Base-by-base conservation (phyloP, 192 early-diverging fungal genomes). In the Entomortierella chlamydospora region DNA sequence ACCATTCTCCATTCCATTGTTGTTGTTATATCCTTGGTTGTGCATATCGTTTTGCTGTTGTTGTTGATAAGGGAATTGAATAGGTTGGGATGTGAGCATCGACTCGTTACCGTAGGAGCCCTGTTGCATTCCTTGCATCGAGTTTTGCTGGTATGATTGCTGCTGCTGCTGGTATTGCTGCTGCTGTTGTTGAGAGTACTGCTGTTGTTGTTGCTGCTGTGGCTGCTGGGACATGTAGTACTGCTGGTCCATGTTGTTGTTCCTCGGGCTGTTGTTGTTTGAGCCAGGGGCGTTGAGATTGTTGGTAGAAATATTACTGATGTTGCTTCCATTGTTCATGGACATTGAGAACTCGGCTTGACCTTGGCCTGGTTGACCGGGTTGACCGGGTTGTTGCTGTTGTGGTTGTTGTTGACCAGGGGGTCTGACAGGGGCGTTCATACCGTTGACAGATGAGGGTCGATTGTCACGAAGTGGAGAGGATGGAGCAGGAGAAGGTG, bases 191-290 rank as follows among this genome's bases (percentile, higher is more conserved):
- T 49, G 43, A 22, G 28, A 15, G 54, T 72, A 50, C 3, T 51
- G 55, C 37, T 63, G 37, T 30, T 72, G 60, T 18, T 55, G 57
- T 61, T 68, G 64, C 6, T 49, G 42, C 34, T 62, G 52, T 13
- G 41, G 64, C 42, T 65, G 61, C 57, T 59, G 57, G 0, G 45
- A 15, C 45, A 47, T 47, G 15, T 47, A 47, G 20, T 47, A 67
- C 23, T 61, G 64, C 15, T 47, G 57, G 58, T 73, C 71, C 45
- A 54, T 22, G 18, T 59, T 64, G 55, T 52, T 65, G 50, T 53
- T 73, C 47, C 63, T 65, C 26, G 71, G 63, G 63, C 71, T 65
- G 57, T 65, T 65, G 57, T 64, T 64, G 55, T 62, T 57, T 37
- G 54, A 60, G 49, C 31, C 17, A 23, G 33, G 1, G 45, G 33